A percentile compares a stretch with the other conserved stretches of the same genome.
Conservation (phyloP, 1,139 yeast genomes). For the Petasospora rhodanensis region DNA sequence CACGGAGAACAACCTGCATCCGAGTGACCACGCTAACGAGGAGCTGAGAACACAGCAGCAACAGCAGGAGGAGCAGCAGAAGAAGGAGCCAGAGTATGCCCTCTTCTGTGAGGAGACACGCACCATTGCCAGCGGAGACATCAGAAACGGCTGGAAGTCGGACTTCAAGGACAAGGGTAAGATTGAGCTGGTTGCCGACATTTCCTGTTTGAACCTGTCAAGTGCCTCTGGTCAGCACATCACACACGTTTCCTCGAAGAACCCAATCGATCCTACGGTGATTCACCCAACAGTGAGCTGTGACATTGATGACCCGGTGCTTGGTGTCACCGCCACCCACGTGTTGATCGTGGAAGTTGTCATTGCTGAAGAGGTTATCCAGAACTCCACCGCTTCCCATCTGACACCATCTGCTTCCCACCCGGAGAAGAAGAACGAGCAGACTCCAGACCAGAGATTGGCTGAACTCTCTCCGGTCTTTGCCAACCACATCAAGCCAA, state of each 20-base stretch:
- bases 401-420: constrained; percentile 18
- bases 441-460: constrained; percentile 31
- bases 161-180: constrained; percentile 75
- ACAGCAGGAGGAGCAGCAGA: constrained; percentile 26
- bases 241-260: constrained; percentile 21
- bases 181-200: constrained; percentile 71
- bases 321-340: constrained; percentile 76
- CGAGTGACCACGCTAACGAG: constrained; percentile 37
- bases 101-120: constrained; percentile 68
- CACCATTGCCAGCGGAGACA: constrained; percentile 70
- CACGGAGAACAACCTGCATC: constrained; percentile 26
- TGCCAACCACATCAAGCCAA: constrained; percentile 28
- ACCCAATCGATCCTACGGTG: constrained; percentile 20
- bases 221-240: constrained; percentile 23
- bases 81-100: constrained; percentile 32
- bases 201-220: constrained; percentile 40
- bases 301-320: constrained; percentile 75
- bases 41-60: constrained; percentile 31
- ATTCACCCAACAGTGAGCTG: constrained; percentile 60
- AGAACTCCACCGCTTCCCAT: constrained; percentile 21
- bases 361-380: constrained; percentile 84
- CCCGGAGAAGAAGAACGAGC: constrained; percentile 12
- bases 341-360: constrained; percentile 77
- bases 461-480: constrained; percentile 39
- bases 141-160: constrained; percentile 91